Percentiles rank a stretch among this genome's conserved stretches.
Conservation (phyloP, 345 rosid genomes). For the Gossypioides kirkii region DNA sequence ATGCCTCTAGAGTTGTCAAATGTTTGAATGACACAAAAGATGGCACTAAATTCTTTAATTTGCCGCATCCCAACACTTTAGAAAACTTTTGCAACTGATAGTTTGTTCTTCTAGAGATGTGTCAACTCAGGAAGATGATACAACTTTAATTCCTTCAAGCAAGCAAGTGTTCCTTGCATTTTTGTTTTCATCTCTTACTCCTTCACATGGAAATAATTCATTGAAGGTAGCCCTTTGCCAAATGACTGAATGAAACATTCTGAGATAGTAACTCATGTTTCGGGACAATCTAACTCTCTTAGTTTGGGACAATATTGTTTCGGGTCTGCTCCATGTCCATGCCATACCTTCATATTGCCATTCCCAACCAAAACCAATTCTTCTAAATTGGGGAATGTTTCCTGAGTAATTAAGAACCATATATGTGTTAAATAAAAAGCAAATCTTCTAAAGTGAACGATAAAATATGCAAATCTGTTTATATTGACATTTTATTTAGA, state of each 20-base stretch:
- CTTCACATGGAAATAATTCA: neutral
- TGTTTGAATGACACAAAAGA: constrained; percentile 2
- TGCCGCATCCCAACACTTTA: neutral
- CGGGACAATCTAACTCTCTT: neutral
- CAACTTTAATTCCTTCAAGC: neutral
- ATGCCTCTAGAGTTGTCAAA: constrained; percentile 2
- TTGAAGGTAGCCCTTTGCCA: neutral
- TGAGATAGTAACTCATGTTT: neutral
- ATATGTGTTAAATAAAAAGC: neutral
- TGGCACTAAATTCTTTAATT: constrained; percentile 7
- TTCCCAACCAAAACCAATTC: neutral
- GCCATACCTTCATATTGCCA: neutral
- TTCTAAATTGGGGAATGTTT: constrained; percentile 3
- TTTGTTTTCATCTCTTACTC: neutral
- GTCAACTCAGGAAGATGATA: neutral
- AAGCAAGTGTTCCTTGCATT: neutral
- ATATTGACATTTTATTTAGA: neutral
- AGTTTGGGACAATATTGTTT: neutral
- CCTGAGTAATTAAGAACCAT: neutral
- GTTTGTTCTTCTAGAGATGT: neutral
- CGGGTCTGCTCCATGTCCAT: neutral
- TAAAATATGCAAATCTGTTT: neutral
- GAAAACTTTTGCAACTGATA: neutral
- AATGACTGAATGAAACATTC: too few species aligned
- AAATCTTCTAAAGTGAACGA: neutral